Conservation (phyloP, 257 asterid genomes). For the Forsythia viridissima region DNA sequence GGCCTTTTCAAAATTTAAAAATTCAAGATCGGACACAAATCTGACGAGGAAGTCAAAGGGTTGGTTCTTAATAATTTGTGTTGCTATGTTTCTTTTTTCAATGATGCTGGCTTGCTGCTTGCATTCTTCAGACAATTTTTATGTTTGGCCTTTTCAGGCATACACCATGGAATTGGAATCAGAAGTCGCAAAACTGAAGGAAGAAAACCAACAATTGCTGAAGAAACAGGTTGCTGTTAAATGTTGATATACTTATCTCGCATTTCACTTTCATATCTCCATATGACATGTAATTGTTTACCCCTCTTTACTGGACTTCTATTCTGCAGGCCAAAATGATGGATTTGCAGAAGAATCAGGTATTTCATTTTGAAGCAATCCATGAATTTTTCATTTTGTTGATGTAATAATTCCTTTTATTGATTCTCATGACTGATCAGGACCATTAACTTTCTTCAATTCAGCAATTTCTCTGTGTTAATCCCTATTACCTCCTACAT, state of each 20-base stretch:
- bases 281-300: neutral
- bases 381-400: too few species aligned
- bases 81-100: too few species aligned
- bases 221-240: slow-evolving; percentile 62
- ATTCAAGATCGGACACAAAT: too few species aligned
- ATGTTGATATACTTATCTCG: neutral
- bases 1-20: neutral
- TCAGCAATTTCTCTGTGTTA: too few species aligned
- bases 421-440: too few species aligned
- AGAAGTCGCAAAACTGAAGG: slow-evolving; percentile 87
- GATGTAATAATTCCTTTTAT: too few species aligned
- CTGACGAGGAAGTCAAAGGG: too few species aligned
- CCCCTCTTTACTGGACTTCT: slow-evolving; percentile 7
- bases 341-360: slow-evolving; percentile 52
- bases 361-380: neutral
- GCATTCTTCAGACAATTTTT: too few species aligned
- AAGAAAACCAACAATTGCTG: slow-evolving; percentile 68
- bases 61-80: too few species aligned
- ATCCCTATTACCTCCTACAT: too few species aligned
- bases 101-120: too few species aligned
- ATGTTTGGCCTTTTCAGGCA: slow-evolving; percentile 47
- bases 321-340: slow-evolving; percentile 34
- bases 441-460: too few species aligned
- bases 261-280: neutral
- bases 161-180: slow-evolving; percentile 85